Percentiles rank a stretch among this genome's conserved stretches.
phyloP scores from a whole-genome alignment of 1,284 basidiomycete species.

The Cystobasidiaceae sp. region DNA sequence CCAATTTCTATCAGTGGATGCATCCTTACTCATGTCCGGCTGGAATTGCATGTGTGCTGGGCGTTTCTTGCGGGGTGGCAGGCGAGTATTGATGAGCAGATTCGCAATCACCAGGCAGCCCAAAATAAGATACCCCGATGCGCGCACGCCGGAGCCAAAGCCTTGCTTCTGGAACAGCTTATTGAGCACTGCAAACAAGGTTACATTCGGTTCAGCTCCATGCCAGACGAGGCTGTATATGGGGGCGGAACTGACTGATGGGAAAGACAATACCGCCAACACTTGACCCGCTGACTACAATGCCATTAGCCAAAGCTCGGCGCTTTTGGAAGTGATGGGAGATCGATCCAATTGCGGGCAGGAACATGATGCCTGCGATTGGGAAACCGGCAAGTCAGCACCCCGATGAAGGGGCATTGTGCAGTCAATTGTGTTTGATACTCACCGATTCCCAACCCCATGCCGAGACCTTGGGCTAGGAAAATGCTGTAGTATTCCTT shows the following conservation, averaged over 20 bases:
- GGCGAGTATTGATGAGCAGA: slow-evolving; percentile 33
- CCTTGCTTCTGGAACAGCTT: slow-evolving; percentile 31
- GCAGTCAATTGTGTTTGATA: not conserved
- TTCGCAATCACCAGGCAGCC: slow-evolving; percentile 34
- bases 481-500: slow-evolving; percentile 30
- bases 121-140: slow-evolving; percentile 35
- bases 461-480: not conserved
- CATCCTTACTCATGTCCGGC: slow-evolving; percentile 24
- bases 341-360: slow-evolving; percentile 37
- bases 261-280: slow-evolving; percentile 37
- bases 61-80: slow-evolving; percentile 37
- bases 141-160: slow-evolving; percentile 35
- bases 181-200: slow-evolving; percentile 25
- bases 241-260: not conserved
- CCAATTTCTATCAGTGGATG: not conserved
- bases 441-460: slow-evolving; percentile 14
- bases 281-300: slow-evolving; percentile 37
- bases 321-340: slow-evolving; percentile 39
- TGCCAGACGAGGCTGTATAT: slow-evolving; percentile 9
- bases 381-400: not conserved
- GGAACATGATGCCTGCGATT: slow-evolving; percentile 35
- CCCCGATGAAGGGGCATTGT: not conserved
- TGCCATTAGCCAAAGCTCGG: slow-evolving; percentile 37
- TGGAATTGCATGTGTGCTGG: slow-evolving; percentile 35
- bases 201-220: slow-evolving; percentile 34